Percentiles rank a stretch among this genome's conserved stretches.
Evolutionary conservation across 1,284 basidiomycete species (phyloP).

Genomic region (Naganishia sp.): DNA sequence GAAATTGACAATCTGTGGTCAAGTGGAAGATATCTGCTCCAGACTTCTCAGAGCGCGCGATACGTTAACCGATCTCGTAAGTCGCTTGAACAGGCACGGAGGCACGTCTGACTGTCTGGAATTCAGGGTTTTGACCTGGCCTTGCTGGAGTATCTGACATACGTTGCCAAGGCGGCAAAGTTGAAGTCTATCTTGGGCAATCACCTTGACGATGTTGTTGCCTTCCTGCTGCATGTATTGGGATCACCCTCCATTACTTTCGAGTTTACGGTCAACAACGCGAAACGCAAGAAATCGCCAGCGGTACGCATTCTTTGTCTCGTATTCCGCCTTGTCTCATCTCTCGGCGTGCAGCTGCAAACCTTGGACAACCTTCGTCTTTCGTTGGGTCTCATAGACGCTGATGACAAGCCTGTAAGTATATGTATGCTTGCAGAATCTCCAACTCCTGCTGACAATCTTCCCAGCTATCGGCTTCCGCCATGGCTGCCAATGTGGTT

Average conservation of each 20-base stretch:
- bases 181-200: slow-evolving; percentile 18
- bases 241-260: slow-evolving; percentile 15
- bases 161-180: slow-evolving; percentile 12
- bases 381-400: neutral
- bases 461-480: slow-evolving; percentile 20
- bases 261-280: neutral
- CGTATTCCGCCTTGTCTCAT: neutral
- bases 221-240: slow-evolving; percentile 18
- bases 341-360: neutral
- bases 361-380: neutral
- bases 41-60: slow-evolving; percentile 31
- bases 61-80: slow-evolving; percentile 23
- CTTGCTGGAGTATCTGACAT: slow-evolving; percentile 26
- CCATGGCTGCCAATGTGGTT: slow-evolving; percentile 15
- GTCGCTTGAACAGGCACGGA: neutral
- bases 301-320: slow-evolving; percentile 1
- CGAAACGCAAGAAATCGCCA: slow-evolving; percentile 19
- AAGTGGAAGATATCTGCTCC: slow-evolving; percentile 44
- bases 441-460: neutral
- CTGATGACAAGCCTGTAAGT: neutral
- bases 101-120: neutral
- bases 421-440: too few relatives aligned
- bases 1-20: slow-evolving; percentile 46
- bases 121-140: slow-evolving; percentile 29
- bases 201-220: slow-evolving; percentile 10